Percentiles rank a stretch among this genome's conserved stretches.
These are phyloP conservation scores for Backusella liffmaniae DNA, from an alignment of 192 early-diverging fungal genomes.

Conservation along the genomic window DNA sequence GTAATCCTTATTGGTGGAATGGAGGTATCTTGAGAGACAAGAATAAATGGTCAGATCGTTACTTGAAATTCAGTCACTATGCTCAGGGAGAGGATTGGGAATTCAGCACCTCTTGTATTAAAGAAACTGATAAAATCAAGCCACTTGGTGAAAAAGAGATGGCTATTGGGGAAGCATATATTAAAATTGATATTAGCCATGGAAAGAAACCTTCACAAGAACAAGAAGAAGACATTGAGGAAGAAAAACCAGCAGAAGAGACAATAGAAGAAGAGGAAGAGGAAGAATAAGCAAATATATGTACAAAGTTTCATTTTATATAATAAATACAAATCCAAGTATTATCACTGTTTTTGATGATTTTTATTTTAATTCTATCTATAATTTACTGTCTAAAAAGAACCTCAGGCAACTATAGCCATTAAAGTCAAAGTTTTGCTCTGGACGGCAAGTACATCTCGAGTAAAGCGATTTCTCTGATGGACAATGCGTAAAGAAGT, in stretches of 20 bases:
- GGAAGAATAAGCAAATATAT: neutral
- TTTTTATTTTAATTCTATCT: neutral
- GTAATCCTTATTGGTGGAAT: constrained; percentile 50
- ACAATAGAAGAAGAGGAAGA: neutral
- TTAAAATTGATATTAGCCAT: constrained; percentile 7
- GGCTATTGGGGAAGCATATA: constrained; percentile 14
- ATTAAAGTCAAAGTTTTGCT: constrained; percentile 46
- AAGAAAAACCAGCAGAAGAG: neutral
- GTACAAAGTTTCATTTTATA: constrained; percentile 7
- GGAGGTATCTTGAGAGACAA: constrained; percentile 51
- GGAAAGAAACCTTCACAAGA: neutral
- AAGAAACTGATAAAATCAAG: constrained; percentile 35
- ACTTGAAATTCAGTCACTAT: constrained; percentile 37
- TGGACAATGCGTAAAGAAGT: constrained; percentile 68
- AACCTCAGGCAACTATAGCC: constrained; percentile 29
- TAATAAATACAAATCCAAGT: neutral
- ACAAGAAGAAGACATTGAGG: neutral
- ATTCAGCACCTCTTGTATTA: constrained; percentile 40
- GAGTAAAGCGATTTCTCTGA: constrained; percentile 41
- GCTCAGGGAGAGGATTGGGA: constrained; percentile 48
- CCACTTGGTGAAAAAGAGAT: constrained; percentile 5
- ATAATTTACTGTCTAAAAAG: neutral
- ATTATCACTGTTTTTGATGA: neutral
- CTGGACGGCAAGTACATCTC: constrained; percentile 50
- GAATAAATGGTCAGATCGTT: constrained; percentile 33